Evolutionary conservation across 106 monocot species (phyloP), one percentile per base, ranked within the genome.

Genomic region (Agapanthus africanus): DNA sequence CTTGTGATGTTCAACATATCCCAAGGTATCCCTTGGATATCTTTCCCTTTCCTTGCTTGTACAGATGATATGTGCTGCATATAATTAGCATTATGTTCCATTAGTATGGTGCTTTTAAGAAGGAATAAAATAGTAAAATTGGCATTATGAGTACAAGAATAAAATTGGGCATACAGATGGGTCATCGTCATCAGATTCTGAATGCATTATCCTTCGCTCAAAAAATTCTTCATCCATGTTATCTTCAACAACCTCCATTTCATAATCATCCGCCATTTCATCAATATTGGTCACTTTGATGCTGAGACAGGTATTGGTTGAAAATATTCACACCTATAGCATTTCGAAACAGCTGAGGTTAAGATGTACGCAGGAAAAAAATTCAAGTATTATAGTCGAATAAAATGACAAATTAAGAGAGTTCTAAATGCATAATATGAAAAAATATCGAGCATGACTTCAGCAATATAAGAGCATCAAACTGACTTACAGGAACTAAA

Each of bases 21-120:
- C 88, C 88, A 88, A 57, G 79, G 84, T 67, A 88, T 84, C 59
- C 88, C 88, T 70, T 88, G 88, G 63, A 88, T 88, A 71, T 88
- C 88, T 70, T 69, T 84, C 34, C 88, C 88, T 68, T 62, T 81
- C 70, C 88, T 78, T 50, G 84, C 81, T 71, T 88, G 81, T 22
- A 66, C 71, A 27, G 81, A 68, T 44, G 81, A 72, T 9, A 78
- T 88, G 59, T 88, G 84, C 15, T 47, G 46, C 13, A 15, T 19
- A 13, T 47, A 47, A 47, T 47, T 47, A 13, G 19, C 16, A 47
- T 15, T 15, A 47, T 47, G 46, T 13, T 47, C 46, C 46, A 3
- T 2, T 47, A 22, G 39, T 6, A 38, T 64, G 33, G 38, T 37
- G 19, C 62, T 64, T 63, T 64, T 34, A 10, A 8, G 2, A 23